Evolutionary conservation across 2,329 filamentous ascomycete species (phyloP).

Genomic region (Calonectria pseudoturangicola): DNA sequence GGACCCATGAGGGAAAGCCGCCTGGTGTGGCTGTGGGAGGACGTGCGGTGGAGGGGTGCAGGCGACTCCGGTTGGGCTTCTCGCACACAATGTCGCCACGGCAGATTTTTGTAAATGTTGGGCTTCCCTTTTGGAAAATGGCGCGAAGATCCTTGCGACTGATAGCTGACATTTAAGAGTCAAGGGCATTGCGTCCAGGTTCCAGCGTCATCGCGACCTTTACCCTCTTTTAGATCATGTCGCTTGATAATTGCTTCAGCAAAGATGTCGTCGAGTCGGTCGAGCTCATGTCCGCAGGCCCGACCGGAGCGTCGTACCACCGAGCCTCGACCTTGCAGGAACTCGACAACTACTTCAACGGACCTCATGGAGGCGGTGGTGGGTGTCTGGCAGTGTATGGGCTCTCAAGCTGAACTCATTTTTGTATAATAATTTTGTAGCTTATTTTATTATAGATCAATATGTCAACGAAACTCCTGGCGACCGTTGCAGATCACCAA

Average conservation of each 20-base stretch:
- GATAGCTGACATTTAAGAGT: conserved; percentile 12
- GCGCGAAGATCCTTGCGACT: background rate
- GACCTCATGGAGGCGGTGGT: background rate
- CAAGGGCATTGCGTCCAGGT: background rate
- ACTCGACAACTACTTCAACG: background rate
- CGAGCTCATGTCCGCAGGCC: conserved; percentile 14
- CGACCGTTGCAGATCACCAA: conserved; percentile 17
- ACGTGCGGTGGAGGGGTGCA: conserved; percentile 10
- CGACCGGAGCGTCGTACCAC: background rate
- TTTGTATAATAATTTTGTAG: conserved; percentile 1
- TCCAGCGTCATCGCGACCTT: background rate
- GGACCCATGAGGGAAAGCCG: conserved; percentile 1
- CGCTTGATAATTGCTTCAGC: background rate
- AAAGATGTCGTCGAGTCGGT: background rate
- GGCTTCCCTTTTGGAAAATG: conserved; percentile 5
- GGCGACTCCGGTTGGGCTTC: conserved; percentile 15
- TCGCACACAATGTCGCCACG: conserved; percentile 10
- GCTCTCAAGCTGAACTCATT: background rate
- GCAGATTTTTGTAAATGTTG: conserved; percentile 3
- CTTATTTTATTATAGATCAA: conserved; percentile 21
- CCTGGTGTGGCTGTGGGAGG: conserved; percentile 13
- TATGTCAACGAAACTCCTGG: conserved; percentile 23
- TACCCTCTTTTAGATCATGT: background rate
- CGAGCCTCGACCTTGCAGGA: background rate
- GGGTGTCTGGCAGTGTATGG: conserved; percentile 20